These are phyloP conservation scores for Arachis stenosperma DNA, from an alignment of 306 rosid genomes.

Conservation along the genomic window DNA sequence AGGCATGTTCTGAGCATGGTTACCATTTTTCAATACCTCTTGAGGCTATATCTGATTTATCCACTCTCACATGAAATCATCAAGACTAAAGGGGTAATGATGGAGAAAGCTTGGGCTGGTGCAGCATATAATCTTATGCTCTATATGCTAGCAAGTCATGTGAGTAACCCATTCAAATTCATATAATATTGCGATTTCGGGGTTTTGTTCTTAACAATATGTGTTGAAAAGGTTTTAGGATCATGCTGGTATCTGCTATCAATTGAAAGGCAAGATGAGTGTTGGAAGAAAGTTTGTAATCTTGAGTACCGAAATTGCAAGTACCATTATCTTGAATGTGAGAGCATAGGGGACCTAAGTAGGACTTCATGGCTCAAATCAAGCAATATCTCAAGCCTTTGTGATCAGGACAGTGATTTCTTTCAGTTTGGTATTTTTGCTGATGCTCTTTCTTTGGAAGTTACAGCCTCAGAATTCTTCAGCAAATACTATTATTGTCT, in stretches of 20 bases:
- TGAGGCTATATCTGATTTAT: conserved; percentile 61
- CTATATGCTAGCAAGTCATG: conserved; percentile 70
- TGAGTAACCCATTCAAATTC: conserved; percentile 36
- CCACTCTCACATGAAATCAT: conserved; percentile 59
- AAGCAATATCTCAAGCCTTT: conserved; percentile 56
- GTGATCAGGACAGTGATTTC: conserved; percentile 47
- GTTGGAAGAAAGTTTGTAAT: conserved; percentile 65
- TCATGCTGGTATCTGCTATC: conserved; percentile 59
- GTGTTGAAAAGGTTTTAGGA: conserved; percentile 54
- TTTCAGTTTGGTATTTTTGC: conserved; percentile 58
- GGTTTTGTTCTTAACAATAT: conserved; percentile 6
- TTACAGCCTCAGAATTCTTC: conserved; percentile 52
- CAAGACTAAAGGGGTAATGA: conserved; percentile 60
- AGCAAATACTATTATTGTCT: conserved; percentile 55
- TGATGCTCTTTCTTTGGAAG: conserved; percentile 45
- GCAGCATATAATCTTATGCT: conserved; percentile 66
- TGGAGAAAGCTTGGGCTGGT: conserved; percentile 75
- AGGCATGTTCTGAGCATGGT: conserved; percentile 50
- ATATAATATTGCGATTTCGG: neutral
- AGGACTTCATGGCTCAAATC: conserved; percentile 53
- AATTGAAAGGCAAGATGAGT: conserved; percentile 58
- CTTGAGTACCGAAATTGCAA: conserved; percentile 42
- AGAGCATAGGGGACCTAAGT: conserved; percentile 35
- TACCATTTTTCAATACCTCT: conserved; percentile 59
- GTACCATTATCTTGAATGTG: conserved; percentile 52